phyloP scores from a whole-genome alignment of 2,329 filamentous ascomycete genomes.

The Paraphaeosphaeria minitans region DNA sequence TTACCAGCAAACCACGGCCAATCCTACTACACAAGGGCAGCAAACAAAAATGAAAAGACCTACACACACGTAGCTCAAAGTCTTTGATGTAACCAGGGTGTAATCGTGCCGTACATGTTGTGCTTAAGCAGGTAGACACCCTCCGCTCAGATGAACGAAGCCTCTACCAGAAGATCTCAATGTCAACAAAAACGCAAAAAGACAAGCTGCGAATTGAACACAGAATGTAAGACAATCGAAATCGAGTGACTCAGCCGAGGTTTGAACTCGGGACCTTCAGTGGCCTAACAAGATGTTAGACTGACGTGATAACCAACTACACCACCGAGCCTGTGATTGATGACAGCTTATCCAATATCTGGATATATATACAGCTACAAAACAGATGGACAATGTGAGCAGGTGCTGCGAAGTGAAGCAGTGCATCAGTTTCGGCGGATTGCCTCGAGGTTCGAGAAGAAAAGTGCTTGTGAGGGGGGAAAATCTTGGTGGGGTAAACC shows the following conservation, averaged over 20 bases:
- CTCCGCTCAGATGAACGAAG: not conserved
- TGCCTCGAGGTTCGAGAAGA: too few relatives aligned
- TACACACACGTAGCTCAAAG: too few relatives aligned
- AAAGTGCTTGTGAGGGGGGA: not conserved
- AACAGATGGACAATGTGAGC: too few relatives aligned
- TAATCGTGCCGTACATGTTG: too few relatives aligned
- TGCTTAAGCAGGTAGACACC: too few relatives aligned
- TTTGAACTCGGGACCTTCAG: conserved; percentile 14
- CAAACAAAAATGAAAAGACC: too few relatives aligned
- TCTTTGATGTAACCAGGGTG: too few relatives aligned
- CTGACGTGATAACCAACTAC: conserved; percentile 56
- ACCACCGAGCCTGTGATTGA: conserved; percentile 39
- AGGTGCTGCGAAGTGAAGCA: too few relatives aligned
- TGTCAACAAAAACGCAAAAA: not conserved
- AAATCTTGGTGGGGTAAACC: not conserved
- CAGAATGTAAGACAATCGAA: not conserved
- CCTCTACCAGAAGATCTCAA: not conserved
- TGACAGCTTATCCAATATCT: not conserved
- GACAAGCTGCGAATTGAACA: conserved; percentile 3
- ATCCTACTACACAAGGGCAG: too few relatives aligned
- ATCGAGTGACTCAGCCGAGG: conserved; percentile 10
- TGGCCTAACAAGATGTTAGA: conserved; percentile 43
- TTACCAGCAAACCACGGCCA: too few relatives aligned
- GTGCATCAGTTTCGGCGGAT: too few relatives aligned
- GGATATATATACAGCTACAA: not conserved